Conservation (phyloP, 495 filamentous ascomycete genomes). For the Aspergillus olivimuriae region DNA sequence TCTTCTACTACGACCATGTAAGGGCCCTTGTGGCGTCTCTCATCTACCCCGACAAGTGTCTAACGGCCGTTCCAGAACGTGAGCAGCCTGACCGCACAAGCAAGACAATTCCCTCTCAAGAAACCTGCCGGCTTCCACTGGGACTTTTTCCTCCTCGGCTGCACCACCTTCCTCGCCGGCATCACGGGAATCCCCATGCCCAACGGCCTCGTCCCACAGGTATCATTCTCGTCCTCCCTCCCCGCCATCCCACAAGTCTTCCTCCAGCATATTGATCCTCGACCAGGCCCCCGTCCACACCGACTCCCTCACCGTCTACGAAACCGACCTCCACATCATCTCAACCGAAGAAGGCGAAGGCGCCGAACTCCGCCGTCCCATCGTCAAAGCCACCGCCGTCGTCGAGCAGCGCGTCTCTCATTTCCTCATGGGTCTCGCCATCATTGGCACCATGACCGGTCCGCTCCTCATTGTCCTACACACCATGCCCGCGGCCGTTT, state of each 20-base stretch:
- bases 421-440: constrained; percentile 67
- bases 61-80: constrained; percentile 38
- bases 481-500: constrained; percentile 70
- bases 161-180: constrained; percentile 71
- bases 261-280: not conserved
- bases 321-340: constrained; percentile 57
- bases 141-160: constrained; percentile 80
- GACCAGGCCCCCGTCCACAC: constrained; percentile 72
- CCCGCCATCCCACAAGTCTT: not conserved
- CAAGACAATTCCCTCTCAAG: constrained; percentile 71
- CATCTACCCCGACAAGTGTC: not conserved
- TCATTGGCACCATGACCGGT: constrained; percentile 75
- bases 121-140: constrained; percentile 89
- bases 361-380: constrained; percentile 46
- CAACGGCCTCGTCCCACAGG: constrained; percentile 78
- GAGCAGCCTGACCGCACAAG: constrained; percentile 71
- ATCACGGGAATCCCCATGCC: constrained; percentile 75
- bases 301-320: constrained; percentile 24
- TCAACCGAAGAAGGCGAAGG: constrained; percentile 41
- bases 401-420: constrained; percentile 82
- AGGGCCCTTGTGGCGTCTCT: not conserved
- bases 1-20: constrained; percentile 77
- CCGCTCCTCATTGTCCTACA: constrained; percentile 69
- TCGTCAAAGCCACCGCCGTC: constrained; percentile 52
- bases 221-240: not conserved